Percentiles rank a stretch among this genome's conserved stretches.
Conservation (phyloP, 2,329 filamentous ascomycete genomes). For the Trichophyton schoenleinii region DNA sequence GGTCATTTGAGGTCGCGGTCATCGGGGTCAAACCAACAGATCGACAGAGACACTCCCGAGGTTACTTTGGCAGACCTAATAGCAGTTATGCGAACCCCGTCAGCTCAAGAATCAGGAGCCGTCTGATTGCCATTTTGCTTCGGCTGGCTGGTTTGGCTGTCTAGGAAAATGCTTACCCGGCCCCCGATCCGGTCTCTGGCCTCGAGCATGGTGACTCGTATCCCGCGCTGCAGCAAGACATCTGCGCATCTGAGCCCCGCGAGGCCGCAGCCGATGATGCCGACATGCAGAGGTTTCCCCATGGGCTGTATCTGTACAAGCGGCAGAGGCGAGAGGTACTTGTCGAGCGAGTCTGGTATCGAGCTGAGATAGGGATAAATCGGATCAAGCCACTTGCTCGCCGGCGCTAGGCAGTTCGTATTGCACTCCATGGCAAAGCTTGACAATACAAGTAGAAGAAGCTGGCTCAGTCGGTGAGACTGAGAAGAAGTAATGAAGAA, state of each 20-base stretch:
- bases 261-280: slow-evolving; percentile 48
- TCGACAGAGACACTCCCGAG: slow-evolving; percentile 42
- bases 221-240: slow-evolving; percentile 43
- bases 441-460: too few relatives aligned
- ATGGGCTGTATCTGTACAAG: slow-evolving; percentile 15
- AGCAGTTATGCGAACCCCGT: not conserved
- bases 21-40: slow-evolving; percentile 34
- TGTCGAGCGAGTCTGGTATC: slow-evolving; percentile 3
- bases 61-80: slow-evolving; percentile 38
- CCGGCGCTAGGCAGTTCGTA: slow-evolving; percentile 13
- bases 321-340: not conserved
- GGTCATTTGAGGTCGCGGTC: too few relatives aligned
- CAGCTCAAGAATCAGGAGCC: slow-evolving; percentile 13
- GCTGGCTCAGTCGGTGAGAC: not conserved
- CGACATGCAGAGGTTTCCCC: slow-evolving; percentile 38
- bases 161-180: slow-evolving; percentile 31
- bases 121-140: not conserved
- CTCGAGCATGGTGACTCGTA: slow-evolving; percentile 48
- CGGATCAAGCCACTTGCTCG: slow-evolving; percentile 10
- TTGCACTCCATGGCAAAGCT: slow-evolving; percentile 13
- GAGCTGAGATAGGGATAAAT: slow-evolving; percentile 5
- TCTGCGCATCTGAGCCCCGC: slow-evolving; percentile 49
- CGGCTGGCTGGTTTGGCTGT: too few relatives aligned
- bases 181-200: slow-evolving; percentile 48
- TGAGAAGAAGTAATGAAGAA: not conserved